Evolutionary conservation across 306 rosid species (phyloP).

Genomic region (Glycine soja): DNA sequence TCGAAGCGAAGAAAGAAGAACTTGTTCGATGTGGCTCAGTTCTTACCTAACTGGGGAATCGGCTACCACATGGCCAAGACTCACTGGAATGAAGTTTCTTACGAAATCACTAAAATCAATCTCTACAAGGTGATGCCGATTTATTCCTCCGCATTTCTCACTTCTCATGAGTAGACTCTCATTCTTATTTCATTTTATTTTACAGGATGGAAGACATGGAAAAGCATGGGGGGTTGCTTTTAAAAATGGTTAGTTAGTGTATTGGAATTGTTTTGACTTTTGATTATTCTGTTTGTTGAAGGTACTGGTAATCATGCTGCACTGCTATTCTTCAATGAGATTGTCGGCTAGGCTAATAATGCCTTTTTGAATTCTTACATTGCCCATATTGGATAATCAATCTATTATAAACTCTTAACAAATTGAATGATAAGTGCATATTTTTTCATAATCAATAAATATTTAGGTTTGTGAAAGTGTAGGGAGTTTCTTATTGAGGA

Average conservation of each 20-base stretch:
- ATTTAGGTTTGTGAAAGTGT: conserved; percentile 3
- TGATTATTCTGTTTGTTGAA: background rate
- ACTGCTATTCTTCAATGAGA: background rate
- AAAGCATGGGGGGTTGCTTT: conserved; percentile 97
- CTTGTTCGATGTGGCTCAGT: conserved; percentile 90
- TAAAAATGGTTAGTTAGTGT: conserved; percentile 77
- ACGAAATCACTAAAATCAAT: conserved; percentile 87
- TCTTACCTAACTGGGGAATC: conserved; percentile 89
- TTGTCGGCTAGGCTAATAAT: background rate
- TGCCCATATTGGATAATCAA: background rate
- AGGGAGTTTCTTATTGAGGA: background rate
- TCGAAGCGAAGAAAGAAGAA: conserved; percentile 86
- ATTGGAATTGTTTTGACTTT: background rate
- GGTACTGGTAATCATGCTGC: background rate
- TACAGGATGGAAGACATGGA: conserved; percentile 87
- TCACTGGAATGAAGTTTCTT: conserved; percentile 87
- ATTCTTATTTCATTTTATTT: background rate
- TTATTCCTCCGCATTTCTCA: background rate
- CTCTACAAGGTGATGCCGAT: conserved; percentile 75
- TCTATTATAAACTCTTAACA: conserved; percentile 3
- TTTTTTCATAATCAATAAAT: background rate
- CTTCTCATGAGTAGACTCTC: no score
- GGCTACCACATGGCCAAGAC: conserved; percentile 92
- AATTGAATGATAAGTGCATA: background rate
- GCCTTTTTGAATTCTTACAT: background rate